These are phyloP conservation scores for Zalerion maritima DNA, from an alignment of 495 filamentous ascomycete species.

Conservation along the genomic window DNA sequence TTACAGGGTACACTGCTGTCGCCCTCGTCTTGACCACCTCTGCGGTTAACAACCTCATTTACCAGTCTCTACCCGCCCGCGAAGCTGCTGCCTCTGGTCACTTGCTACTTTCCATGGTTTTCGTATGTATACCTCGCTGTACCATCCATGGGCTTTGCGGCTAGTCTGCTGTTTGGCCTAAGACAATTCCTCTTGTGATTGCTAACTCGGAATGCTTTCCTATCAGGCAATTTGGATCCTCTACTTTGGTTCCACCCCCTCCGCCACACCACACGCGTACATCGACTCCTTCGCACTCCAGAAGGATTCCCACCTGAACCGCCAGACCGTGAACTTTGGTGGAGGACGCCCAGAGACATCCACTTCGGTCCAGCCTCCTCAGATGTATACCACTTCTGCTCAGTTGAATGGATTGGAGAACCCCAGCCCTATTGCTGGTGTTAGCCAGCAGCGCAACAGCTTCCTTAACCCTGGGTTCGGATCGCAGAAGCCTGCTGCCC, in stretches of 20 bases:
- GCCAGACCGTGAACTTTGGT: conserved; percentile 56
- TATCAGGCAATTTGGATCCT: conserved; percentile 78
- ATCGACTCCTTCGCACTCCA: conserved; percentile 92
- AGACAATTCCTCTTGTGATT: too few relatives aligned
- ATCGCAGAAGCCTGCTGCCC: too few relatives aligned
- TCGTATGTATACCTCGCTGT: conserved; percentile 42
- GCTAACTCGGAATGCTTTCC: conserved; percentile 6
- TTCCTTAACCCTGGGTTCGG: conserved; percentile 8
- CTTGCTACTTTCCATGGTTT: conserved; percentile 90
- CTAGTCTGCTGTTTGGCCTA: conserved; percentile 1
- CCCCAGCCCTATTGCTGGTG: conserved; percentile 77
- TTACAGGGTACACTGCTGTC: conserved; percentile 73
- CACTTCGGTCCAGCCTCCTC: conserved; percentile 60
- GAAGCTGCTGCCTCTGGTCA: conserved; percentile 87
- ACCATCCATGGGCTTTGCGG: not conserved
- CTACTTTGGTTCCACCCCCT: conserved; percentile 89
- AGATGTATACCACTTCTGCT: conserved; percentile 95
- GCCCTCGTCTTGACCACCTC: conserved; percentile 75
- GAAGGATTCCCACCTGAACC: conserved; percentile 58
- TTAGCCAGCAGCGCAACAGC: conserved; percentile 29
- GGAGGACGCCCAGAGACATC: conserved; percentile 64
- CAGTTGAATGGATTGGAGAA: conserved; percentile 95
- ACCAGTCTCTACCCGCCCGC: conserved; percentile 49
- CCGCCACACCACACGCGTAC: conserved; percentile 75
- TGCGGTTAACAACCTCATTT: conserved; percentile 68